Conservation (phyloP, 805 yeast genomes). For the Tetrapisispora namnaoensis region DNA sequence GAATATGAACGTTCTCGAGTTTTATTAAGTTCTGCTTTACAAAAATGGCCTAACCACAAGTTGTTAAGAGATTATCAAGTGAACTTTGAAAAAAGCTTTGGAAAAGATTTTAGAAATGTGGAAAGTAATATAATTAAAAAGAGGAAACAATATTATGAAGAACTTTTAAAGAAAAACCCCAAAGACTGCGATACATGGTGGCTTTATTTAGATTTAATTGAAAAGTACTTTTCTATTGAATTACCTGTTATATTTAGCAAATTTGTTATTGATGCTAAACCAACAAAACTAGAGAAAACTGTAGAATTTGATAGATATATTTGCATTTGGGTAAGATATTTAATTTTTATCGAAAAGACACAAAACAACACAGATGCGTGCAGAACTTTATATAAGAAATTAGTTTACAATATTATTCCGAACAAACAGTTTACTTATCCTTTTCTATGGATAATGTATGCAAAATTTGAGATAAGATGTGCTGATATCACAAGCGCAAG, state of each 20-base stretch:
- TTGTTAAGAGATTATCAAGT: conserved; percentile 36
- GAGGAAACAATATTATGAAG: conserved; percentile 47
- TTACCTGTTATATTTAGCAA: conserved; percentile 8
- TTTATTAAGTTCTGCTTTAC: conserved; percentile 44
- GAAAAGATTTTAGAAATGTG: conserved; percentile 40
- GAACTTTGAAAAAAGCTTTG: conserved; percentile 57
- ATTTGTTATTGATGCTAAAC: conserved; percentile 13
- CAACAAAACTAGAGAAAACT: conserved; percentile 27
- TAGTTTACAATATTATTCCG: conserved; percentile 42
- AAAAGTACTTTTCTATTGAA: conserved; percentile 26
- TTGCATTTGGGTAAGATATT: conserved; percentile 58
- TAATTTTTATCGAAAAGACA: conserved; percentile 50
- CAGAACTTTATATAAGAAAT: conserved; percentile 40
- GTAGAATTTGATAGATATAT: conserved; percentile 63
- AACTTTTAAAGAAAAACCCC: conserved; percentile 37
- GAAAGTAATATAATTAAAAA: conserved; percentile 44
- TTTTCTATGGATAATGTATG: conserved; percentile 61
- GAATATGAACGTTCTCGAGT: conserved; percentile 57
- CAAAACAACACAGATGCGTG: conserved; percentile 36
- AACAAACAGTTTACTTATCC: conserved; percentile 55
- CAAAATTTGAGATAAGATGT: conserved; percentile 66
- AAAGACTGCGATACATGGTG: conserved; percentile 77
- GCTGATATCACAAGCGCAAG: conserved; percentile 45
- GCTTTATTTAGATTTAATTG: conserved; percentile 48
- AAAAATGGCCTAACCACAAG: conserved; percentile 34